Conservation (phyloP, 116 monocot genomes). For the Dioscorea cayenensis region DNA sequence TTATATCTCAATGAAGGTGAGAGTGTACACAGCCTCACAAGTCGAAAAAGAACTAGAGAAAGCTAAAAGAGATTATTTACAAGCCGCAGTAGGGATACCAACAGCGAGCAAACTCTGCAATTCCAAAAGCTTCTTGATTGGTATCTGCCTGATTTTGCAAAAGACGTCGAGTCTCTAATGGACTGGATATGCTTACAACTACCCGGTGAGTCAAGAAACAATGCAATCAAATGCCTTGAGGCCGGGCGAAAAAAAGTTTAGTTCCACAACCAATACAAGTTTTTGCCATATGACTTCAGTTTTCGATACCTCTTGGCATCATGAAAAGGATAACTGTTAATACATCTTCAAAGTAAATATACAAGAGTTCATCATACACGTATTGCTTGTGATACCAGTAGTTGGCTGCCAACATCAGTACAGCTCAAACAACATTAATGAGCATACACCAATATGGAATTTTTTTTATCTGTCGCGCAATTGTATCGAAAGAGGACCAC, state of each 20-base stretch:
- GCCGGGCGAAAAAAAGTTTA: slow-evolving; percentile 22
- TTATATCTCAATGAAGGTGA: slow-evolving; percentile 46
- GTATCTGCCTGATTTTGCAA: slow-evolving; percentile 84
- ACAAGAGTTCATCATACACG: too few species aligned
- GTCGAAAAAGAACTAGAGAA: slow-evolving; percentile 75
- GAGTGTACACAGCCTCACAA: slow-evolving; percentile 76
- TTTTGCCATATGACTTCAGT: slow-evolving; percentile 79
- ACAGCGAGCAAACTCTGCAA: slow-evolving; percentile 35
- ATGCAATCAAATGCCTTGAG: slow-evolving; percentile 68
- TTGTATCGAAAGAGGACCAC: too few species aligned
- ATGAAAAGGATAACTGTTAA: background rate
- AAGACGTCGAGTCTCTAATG: slow-evolving; percentile 66
- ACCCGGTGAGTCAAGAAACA: slow-evolving; percentile 43
- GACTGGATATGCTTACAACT: slow-evolving; percentile 89
- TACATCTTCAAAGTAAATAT: too few species aligned
- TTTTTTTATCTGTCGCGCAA: background rate
- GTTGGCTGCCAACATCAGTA: background rate
- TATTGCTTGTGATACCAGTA: background rate
- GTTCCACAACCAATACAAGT: slow-evolving; percentile 35
- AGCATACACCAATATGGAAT: background rate
- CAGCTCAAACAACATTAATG: background rate
- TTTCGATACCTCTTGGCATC: slow-evolving; percentile 78
- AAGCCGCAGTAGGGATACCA: slow-evolving; percentile 70
- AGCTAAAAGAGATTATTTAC: slow-evolving; percentile 82
- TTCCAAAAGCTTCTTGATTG: slow-evolving; percentile 79